These are phyloP conservation scores for Margaritispora aquatica DNA, from an alignment of 495 filamentous ascomycete genomes.

Conservation along the genomic window DNA sequence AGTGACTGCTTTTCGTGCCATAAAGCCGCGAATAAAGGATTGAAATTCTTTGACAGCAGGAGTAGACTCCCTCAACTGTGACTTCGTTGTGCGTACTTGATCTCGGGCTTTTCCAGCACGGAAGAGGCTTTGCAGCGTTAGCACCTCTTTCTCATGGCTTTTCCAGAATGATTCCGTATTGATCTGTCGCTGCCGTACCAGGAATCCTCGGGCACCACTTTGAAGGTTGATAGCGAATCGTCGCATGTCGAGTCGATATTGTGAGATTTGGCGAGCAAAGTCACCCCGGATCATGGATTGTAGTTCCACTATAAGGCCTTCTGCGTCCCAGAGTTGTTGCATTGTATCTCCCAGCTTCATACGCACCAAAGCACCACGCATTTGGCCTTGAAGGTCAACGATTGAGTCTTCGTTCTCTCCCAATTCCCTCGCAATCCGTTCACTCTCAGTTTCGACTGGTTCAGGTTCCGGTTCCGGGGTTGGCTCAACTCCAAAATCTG, in stretches of 20 bases:
- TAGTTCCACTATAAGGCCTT: slow-evolving; percentile 69
- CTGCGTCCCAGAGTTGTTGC: slow-evolving; percentile 86
- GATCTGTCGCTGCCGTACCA: slow-evolving; percentile 59
- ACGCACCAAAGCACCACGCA: slow-evolving; percentile 73
- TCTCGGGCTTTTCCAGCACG: slow-evolving; percentile 69
- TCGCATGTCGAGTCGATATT: slow-evolving; percentile 74
- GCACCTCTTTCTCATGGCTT: slow-evolving; percentile 62
- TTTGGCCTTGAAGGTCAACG: slow-evolving; percentile 77
- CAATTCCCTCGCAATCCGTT: slow-evolving; percentile 79
- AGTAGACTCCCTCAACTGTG: slow-evolving; percentile 47
- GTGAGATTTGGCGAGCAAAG: slow-evolving; percentile 61
- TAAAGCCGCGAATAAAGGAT: slow-evolving; percentile 56
- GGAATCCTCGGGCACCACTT: slow-evolving; percentile 71
- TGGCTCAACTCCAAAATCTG: slow-evolving; percentile 82
- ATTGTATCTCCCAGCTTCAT: slow-evolving; percentile 75
- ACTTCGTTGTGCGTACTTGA: slow-evolving; percentile 57
- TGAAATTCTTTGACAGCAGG: slow-evolving; percentile 57
- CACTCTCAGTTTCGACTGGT: slow-evolving; percentile 81
- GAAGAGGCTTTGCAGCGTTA: slow-evolving; percentile 78
- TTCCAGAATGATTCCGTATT: slow-evolving; percentile 61
- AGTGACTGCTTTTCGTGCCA: slow-evolving; percentile 42
- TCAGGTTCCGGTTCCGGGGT: slow-evolving; percentile 56
- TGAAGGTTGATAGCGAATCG: slow-evolving; percentile 71
- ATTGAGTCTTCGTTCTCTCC: slow-evolving; percentile 66
- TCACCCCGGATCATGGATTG: slow-evolving; percentile 79